Evolutionary conservation across 1,139 yeast genomes (phyloP).

Genomic region (Lizanozyma gosingica): DNA sequence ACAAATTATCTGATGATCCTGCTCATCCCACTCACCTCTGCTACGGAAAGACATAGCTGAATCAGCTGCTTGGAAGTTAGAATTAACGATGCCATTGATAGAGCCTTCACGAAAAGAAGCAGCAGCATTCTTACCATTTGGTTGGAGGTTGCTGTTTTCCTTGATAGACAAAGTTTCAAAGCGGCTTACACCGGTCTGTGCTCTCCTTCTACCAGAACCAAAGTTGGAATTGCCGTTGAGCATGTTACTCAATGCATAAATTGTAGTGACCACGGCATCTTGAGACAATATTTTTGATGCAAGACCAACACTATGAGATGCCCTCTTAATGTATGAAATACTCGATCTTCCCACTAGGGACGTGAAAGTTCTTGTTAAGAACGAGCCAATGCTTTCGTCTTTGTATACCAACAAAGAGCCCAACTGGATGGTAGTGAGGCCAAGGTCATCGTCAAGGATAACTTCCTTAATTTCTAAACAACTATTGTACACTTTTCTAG

Average conservation of each 20-base stretch:
- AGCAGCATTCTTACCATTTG: background rate
- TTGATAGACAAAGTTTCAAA: conserved; percentile 4
- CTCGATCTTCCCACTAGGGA: conserved; percentile 12
- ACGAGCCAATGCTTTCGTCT: conserved; percentile 37
- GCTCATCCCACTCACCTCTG: conserved; percentile 17
- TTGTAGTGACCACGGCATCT: conserved; percentile 78
- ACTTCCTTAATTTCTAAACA: conserved; percentile 33
- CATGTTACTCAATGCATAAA: conserved; percentile 75
- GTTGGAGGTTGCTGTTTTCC: background rate
- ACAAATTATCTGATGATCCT: conserved; percentile 26
- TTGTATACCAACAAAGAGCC: conserved; percentile 46
- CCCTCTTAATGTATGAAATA: conserved; percentile 9
- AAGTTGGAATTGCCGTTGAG: conserved; percentile 48
- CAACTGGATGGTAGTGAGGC: conserved; percentile 41
- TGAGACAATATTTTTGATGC: conserved; percentile 49
- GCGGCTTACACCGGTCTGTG: conserved; percentile 6
- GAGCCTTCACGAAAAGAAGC: background rate
- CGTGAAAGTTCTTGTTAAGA: conserved; percentile 41
- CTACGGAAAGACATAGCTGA: background rate
- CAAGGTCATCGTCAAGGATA: conserved; percentile 38
- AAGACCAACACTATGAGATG: conserved; percentile 34
- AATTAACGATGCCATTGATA: background rate
- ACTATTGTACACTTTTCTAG: conserved; percentile 26
- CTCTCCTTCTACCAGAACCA: conserved; percentile 2
- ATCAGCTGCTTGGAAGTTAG: background rate